Conservation (phyloP, 2,329 filamentous ascomycete genomes). For the Aspergillus hiratsukae region DNA sequence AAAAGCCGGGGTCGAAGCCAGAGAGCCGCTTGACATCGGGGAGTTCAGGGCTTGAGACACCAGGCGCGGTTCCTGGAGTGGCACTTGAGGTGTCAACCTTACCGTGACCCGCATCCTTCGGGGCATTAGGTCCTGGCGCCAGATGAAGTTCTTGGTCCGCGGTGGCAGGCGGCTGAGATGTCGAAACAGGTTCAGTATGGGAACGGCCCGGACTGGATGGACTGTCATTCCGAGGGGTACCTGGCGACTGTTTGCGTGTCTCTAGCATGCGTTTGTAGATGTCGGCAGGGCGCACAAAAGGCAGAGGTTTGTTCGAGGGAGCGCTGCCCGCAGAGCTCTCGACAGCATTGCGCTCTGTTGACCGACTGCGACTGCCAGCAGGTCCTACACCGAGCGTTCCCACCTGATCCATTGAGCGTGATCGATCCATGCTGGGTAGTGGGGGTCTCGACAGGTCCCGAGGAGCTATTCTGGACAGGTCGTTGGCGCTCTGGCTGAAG, state of each 20-base stretch:
- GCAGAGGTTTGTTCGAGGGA: slow-evolving; percentile 46
- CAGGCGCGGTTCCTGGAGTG: slow-evolving; percentile 6
- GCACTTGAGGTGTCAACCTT: background rate
- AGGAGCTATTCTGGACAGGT: slow-evolving; percentile 10
- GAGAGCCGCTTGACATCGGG: slow-evolving; percentile 44
- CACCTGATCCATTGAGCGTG: slow-evolving; percentile 38
- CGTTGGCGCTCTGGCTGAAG: slow-evolving; percentile 24
- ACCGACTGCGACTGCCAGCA: slow-evolving; percentile 22
- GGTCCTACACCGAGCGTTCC: slow-evolving; percentile 11
- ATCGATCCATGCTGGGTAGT: slow-evolving; percentile 29
- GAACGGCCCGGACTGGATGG: slow-evolving; percentile 28
- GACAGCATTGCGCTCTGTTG: slow-evolving; percentile 8
- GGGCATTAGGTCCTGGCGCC: background rate
- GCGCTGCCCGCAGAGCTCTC: slow-evolving; percentile 22
- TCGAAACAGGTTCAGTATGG: slow-evolving; percentile 1
- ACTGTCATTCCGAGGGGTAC: slow-evolving; percentile 56
- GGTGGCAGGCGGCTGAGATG: slow-evolving; percentile 1
- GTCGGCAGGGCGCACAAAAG: slow-evolving; percentile 69
- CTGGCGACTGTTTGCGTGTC: slow-evolving; percentile 50
- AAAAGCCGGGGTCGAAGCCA: slow-evolving; percentile 30
- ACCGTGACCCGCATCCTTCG: background rate
- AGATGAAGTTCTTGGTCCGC: slow-evolving; percentile 5
- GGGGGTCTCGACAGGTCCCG: slow-evolving; percentile 11
- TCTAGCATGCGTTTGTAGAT: slow-evolving; percentile 70
- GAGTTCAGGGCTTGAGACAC: slow-evolving; percentile 25